Percentiles rank a stretch among this genome's conserved stretches.
These are phyloP conservation scores for Breviolum minutum DNA, from an alignment of 73 alveolate species.

Conservation along the genomic window DNA sequence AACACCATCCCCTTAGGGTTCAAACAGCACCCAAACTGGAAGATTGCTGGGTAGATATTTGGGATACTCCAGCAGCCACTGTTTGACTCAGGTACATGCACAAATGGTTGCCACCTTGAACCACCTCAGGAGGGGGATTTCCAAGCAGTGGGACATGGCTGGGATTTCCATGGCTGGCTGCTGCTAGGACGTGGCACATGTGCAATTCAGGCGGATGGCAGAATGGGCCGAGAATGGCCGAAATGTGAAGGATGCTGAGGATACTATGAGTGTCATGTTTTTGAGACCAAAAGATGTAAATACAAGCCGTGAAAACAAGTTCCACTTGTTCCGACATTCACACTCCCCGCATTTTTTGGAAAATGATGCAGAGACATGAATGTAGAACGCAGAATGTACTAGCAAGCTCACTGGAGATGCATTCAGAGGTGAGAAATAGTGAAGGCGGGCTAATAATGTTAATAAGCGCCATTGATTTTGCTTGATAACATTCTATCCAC, in stretches of 20 bases:
- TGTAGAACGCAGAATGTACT: too few species aligned
- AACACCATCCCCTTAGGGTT: too few species aligned
- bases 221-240: neutral
- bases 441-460: neutral
- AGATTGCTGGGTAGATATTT: too few species aligned
- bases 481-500: neutral
- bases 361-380: too few species aligned
- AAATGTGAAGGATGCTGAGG: too few species aligned
- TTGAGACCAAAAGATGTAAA: neutral
- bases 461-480: neutral
- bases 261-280: too few species aligned
- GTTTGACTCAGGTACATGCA: conserved; percentile 45
- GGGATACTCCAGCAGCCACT: too few species aligned
- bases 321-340: neutral
- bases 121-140: conserved; percentile 49
- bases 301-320: neutral
- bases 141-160: too few species aligned
- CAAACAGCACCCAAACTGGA: too few species aligned
- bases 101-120: conserved; percentile 91
- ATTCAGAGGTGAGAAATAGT: too few species aligned
- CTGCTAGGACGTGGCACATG: conserved; percentile 79
- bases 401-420: too few species aligned
- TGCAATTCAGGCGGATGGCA: conserved; percentile 39
- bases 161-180: neutral
- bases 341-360: too few species aligned